Base-by-base conservation (phyloP, 139 green algal species). In the Closterium sp. region DNA sequence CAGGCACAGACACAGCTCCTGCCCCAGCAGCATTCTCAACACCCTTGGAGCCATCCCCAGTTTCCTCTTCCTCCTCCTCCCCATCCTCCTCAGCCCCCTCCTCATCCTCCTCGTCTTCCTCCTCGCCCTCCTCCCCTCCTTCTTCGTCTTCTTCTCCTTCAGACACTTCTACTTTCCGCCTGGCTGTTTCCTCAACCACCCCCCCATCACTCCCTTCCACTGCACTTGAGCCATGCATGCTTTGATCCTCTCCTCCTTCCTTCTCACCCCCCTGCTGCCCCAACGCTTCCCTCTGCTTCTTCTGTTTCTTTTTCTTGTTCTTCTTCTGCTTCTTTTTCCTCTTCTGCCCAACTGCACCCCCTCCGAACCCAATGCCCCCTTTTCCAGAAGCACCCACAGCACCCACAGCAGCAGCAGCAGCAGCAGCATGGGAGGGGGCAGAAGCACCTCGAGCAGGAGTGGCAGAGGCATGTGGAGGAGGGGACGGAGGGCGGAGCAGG, bases 281-380 rank as follows among this genome's bases (percentile, higher is more conserved):
- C 88, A 30, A 17, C 32, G 62, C 88, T 29, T 28, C 88, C 88
- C 22, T n/a, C 29, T 62, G n/a, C 88, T 31, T 86, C n/a, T 62
- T 86, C 88, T 90, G 24, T 90, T 62, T 90, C 70, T 62, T 90
- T 19, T 30, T 62, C 70, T 85, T 90, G n/a, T 45, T 45, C 29
- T 85, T 31, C 70, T 62, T 29, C 29, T 62, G n/a, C 88, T 90
- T 30, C 88, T 31, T 85, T 62, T 62, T 90, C 28, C 29, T 85
- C 88, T 62, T 90, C 88, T 90, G 38, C 29, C 88, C 9, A 13
- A 9, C 88, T 90, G 38, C 29, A 11, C 11, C 70, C 88, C 88
- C 70, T 9, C 70, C 88, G 13, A 30, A 31, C 28, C 28, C 88
- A 50, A 22, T 6, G 88, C 29, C 38, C 29, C 88, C 28, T 19